Conservation (phyloP, 2,329 filamentous ascomycete species). For the Epichloe glyceriae region DNA sequence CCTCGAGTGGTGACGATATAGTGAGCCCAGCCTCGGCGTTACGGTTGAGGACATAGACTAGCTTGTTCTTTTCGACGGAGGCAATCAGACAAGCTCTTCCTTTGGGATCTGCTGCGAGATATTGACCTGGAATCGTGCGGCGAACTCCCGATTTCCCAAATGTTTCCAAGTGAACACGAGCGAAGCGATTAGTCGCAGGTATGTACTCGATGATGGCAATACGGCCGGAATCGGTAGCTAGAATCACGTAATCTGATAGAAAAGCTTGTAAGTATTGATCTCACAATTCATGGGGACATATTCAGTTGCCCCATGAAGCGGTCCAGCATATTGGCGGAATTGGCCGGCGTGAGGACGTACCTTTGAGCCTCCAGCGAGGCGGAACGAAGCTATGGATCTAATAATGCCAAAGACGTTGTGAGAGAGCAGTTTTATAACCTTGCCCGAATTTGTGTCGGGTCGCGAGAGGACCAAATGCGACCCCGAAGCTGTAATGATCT, state of each 20-base stretch:
- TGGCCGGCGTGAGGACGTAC: constrained; percentile 33
- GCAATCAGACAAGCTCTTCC: constrained; percentile 89
- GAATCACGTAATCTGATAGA: constrained; percentile 76
- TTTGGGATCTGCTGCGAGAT: constrained; percentile 88
- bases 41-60: constrained; percentile 94
- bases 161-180: constrained; percentile 84
- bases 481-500: constrained; percentile 86
- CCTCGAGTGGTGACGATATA: constrained; percentile 93
- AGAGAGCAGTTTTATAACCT: constrained; percentile 72
- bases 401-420: constrained; percentile 97
- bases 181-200: constrained; percentile 77
- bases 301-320: background rate
- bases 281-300: background rate
- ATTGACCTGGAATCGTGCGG: constrained; percentile 87
- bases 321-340: constrained; percentile 13
- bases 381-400: constrained; percentile 73
- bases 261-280: constrained; percentile 1
- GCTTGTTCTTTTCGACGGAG: constrained; percentile 95
- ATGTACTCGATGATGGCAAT: constrained; percentile 91
- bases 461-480: constrained; percentile 78
- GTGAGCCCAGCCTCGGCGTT: constrained; percentile 89
- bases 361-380: constrained; percentile 85
- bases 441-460: constrained; percentile 73
- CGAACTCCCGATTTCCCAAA: constrained; percentile 95
- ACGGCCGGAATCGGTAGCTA: constrained; percentile 88